phyloP scores from a whole-genome alignment of 2,329 filamentous ascomycete genomes.

The Cladosporium oxysporum region DNA sequence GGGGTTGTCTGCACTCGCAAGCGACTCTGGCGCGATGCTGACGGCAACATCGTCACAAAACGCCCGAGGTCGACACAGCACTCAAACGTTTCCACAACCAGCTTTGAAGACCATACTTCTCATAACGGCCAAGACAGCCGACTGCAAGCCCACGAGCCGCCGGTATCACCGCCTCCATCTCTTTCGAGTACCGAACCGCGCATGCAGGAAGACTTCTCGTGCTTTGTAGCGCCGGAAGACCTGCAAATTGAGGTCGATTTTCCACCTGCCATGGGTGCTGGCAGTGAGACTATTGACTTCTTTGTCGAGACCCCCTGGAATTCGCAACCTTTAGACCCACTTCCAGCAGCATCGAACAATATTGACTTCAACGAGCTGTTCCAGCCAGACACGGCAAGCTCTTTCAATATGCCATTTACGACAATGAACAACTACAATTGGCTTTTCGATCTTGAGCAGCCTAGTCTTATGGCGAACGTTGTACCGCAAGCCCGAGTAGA shows the following conservation, averaged over 20 bases:
- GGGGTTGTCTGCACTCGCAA: slow-evolving; percentile 55
- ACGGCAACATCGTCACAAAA: slow-evolving; percentile 55
- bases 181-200: slow-evolving; percentile 3
- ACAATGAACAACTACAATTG: slow-evolving; percentile 65
- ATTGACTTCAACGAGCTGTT: slow-evolving; percentile 57
- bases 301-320: slow-evolving; percentile 12
- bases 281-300: slow-evolving; percentile 13
- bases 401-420: slow-evolving; percentile 66
- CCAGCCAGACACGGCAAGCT: slow-evolving; percentile 62
- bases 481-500: neutral
- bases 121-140: neutral
- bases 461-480: neutral
- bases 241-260: slow-evolving; percentile 5
- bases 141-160: slow-evolving; percentile 1
- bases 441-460: slow-evolving; percentile 51
- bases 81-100: neutral
- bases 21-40: slow-evolving; percentile 56
- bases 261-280: slow-evolving; percentile 6
- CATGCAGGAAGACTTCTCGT: slow-evolving; percentile 10
- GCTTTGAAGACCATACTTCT: neutral
- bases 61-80: slow-evolving; percentile 29
- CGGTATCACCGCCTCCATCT: slow-evolving; percentile 16
- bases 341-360: slow-evolving; percentile 24
- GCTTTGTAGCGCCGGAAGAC: slow-evolving; percentile 4
- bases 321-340: neutral